These are phyloP conservation scores for Rhytidhysteron rufulum DNA, from an alignment of 2,329 filamentous ascomycete genomes.

Conservation along the genomic window DNA sequence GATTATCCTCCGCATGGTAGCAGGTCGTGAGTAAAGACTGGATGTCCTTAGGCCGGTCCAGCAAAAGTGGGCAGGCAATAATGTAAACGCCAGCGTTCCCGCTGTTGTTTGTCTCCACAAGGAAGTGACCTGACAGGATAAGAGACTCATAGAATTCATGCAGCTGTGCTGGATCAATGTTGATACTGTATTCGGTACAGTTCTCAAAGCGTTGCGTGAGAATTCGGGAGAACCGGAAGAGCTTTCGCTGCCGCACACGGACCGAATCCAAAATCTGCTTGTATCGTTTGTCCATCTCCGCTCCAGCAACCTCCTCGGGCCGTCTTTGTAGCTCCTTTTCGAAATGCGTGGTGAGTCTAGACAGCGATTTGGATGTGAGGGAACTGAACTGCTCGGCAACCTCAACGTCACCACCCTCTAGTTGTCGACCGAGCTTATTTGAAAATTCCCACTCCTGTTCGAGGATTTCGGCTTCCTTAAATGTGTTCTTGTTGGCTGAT, in stretches of 20 bases:
- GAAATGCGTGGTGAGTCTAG: conserved; percentile 83
- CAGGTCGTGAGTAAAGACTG: conserved; percentile 79
- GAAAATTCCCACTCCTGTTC: conserved; percentile 98
- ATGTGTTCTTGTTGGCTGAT: conserved; percentile 96
- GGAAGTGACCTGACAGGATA: conserved; percentile 78
- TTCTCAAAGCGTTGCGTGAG: conserved; percentile 94
- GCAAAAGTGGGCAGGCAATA: conserved; percentile 77
- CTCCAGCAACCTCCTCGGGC: conserved; percentile 70
- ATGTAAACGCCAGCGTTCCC: conserved; percentile 71
- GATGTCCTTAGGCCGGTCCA: conserved; percentile 73
- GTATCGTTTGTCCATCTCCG: conserved; percentile 95
- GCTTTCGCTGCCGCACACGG: conserved; percentile 89
- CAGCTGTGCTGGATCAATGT: conserved; percentile 63
- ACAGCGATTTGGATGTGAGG: conserved; percentile 87
- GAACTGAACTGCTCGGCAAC: conserved; percentile 94
- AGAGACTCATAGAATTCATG: conserved; percentile 78
- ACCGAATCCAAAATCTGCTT: conserved; percentile 95
- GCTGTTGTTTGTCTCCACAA: conserved; percentile 69
- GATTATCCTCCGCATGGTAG: conserved; percentile 64
- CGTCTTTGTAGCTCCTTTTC: conserved; percentile 84
- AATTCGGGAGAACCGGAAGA: conserved; percentile 91
- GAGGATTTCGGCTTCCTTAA: conserved; percentile 95
- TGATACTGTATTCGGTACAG: conserved; percentile 89
- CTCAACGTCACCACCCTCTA: conserved; percentile 93
- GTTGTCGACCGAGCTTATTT: conserved; percentile 83